Evolutionary conservation across 2,329 filamentous ascomycete species (phyloP).

Genomic region (Cladosporium sp.): DNA sequence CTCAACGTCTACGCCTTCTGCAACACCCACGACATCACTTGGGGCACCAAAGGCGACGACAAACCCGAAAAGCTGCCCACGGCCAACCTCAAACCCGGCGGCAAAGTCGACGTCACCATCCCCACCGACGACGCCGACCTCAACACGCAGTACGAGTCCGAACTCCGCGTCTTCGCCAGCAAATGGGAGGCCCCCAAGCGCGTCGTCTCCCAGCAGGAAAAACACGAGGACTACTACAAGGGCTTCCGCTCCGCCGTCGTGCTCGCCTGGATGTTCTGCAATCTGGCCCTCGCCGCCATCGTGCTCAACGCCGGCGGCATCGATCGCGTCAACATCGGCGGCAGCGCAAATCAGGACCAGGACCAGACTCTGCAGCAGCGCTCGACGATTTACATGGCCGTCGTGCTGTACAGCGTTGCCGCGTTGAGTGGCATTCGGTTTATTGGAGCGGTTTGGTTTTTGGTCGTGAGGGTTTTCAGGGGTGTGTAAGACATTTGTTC

Average conservation of each 20-base stretch:
- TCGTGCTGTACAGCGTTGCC: constrained; percentile 86
- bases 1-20: constrained; percentile 99
- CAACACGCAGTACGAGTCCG: constrained; percentile 88
- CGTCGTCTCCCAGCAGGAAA: constrained; percentile 59
- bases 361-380: constrained; percentile 49
- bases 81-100: constrained; percentile 85
- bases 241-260: constrained; percentile 91
- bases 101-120: constrained; percentile 84
- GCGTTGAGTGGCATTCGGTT: constrained; percentile 82
- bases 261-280: constrained; percentile 92
- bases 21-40: constrained; percentile 95
- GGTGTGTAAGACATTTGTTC: constrained; percentile 32
- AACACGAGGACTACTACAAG: constrained; percentile 97
- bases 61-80: constrained; percentile 86
- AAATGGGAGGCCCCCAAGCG: constrained; percentile 73
- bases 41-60: constrained; percentile 97
- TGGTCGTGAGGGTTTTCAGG: constrained; percentile 82
- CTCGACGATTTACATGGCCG: constrained; percentile 76
- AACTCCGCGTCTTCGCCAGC: constrained; percentile 65
- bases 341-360: constrained; percentile 31
- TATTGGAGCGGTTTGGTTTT: constrained; percentile 82
- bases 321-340: constrained; percentile 34
- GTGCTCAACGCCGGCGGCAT: constrained; percentile 83
- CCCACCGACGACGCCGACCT: constrained; percentile 89
- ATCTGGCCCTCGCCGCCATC: constrained; percentile 79